A percentile compares a stretch with the other conserved stretches of the same genome.
Conservation (phyloP, 495 filamentous ascomycete species). For the Hypoxylon cercidicola region DNA sequence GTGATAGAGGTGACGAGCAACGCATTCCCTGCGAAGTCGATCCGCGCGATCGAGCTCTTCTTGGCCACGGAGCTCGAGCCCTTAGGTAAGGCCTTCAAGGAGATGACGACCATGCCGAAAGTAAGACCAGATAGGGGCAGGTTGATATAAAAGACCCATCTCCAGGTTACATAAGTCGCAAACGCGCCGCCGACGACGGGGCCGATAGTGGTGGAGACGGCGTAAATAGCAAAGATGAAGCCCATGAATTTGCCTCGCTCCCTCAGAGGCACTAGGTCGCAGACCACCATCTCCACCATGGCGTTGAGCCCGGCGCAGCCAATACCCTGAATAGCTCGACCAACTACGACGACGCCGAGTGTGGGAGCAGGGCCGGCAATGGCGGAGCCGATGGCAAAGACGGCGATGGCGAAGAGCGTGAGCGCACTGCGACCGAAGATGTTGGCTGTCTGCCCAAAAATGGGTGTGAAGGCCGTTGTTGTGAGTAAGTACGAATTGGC, state of each 20-base stretch:
- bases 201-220: constrained; percentile 63
- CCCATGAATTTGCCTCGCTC: constrained; percentile 52
- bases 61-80: neutral
- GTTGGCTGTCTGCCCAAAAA: constrained; percentile 49
- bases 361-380: constrained; percentile 47
- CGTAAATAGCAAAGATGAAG: constrained; percentile 53
- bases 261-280: constrained; percentile 76
- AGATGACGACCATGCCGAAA: constrained; percentile 37
- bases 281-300: constrained; percentile 74
- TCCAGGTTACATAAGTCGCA: constrained; percentile 66
- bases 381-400: constrained; percentile 54
- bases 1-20: constrained; percentile 62
- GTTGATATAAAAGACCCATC: constrained; percentile 60
- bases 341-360: constrained; percentile 71
- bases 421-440: constrained; percentile 55
- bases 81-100: constrained; percentile 44
- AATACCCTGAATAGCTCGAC: constrained; percentile 80
- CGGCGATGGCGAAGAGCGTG: constrained; percentile 44
- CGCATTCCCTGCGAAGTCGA: constrained; percentile 69
- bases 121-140: constrained; percentile 61
- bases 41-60: constrained; percentile 57
- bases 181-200: constrained; percentile 76
- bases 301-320: constrained; percentile 80
- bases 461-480: constrained; percentile 23
- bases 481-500: constrained; percentile 45